Conservation (phyloP, 331 rosid species). For the Malus hybrid region DNA sequence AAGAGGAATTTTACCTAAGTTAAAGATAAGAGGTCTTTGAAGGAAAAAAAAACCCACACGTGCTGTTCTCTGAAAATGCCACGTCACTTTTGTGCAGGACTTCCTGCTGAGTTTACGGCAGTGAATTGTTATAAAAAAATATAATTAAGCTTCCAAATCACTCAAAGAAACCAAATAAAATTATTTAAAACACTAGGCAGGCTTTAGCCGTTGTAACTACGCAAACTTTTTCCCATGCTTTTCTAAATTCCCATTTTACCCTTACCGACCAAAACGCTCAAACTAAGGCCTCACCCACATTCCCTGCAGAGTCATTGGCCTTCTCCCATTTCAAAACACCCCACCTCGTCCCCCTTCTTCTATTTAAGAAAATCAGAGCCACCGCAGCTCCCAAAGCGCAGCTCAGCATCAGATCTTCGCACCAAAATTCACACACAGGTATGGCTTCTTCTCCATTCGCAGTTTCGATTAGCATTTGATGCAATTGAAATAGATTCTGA, state of each 20-base stretch:
- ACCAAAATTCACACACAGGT: neutral
- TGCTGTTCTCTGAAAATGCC: no score
- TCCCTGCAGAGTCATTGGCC: no score
- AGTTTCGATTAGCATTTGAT: neutral
- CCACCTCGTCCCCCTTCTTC: neutral
- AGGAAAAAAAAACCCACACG: no score
- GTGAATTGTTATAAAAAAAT: no score
- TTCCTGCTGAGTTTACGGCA: no score
- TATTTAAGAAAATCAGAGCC: neutral
- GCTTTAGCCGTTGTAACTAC: constrained; percentile 7
- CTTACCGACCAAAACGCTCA: neutral
- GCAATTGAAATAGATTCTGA: neutral
- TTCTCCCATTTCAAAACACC: neutral
- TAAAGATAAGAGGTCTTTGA: no score
- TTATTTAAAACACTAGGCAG: neutral
- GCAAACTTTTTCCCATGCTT: neutral
- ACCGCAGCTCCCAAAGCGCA: neutral
- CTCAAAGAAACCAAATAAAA: neutral
- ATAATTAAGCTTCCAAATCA: neutral
- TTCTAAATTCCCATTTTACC: neutral
- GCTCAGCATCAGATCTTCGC: neutral
- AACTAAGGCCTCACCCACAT: neutral
- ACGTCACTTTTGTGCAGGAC: no score
- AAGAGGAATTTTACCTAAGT: no score
- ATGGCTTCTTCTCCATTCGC: neutral